A percentile compares a stretch with the other conserved stretches of the same genome.
These are phyloP conservation scores for Pichia ethanolica DNA, from an alignment of 805 yeast species.

Conservation along the genomic window DNA sequence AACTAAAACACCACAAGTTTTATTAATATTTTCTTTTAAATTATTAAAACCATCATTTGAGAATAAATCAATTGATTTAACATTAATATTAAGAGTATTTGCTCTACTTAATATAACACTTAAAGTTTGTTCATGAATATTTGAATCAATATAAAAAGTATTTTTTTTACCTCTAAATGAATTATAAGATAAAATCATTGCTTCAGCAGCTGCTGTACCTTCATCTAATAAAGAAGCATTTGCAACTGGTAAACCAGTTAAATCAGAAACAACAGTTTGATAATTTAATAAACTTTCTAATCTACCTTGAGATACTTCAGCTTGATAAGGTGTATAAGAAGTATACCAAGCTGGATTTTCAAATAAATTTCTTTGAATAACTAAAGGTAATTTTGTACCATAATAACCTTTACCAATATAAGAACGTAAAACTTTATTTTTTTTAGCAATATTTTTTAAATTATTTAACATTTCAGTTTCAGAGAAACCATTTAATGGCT, in stretches of 20 bases:
- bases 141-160: constrained; percentile 64
- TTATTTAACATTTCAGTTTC: constrained; percentile 75
- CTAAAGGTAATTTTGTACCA: constrained; percentile 85
- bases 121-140: constrained; percentile 79
- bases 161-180: constrained; percentile 57
- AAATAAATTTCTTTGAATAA: constrained; percentile 82
- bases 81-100: constrained; percentile 57
- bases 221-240: constrained; percentile 94
- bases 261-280: constrained; percentile 85
- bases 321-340: constrained; percentile 96
- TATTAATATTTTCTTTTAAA: constrained; percentile 29
- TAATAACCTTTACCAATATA: constrained; percentile 93
- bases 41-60: constrained; percentile 31
- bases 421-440: constrained; percentile 66
- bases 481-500: constrained; percentile 67
- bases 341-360: constrained; percentile 99
- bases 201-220: constrained; percentile 97
- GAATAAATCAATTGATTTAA: constrained; percentile 49
- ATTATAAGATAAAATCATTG: constrained; percentile 79
- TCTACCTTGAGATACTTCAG: constrained; percentile 96
- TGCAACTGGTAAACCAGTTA: constrained; percentile 92
- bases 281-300: constrained; percentile 82
- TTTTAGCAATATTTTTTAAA: constrained; percentile 58
- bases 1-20: constrained; percentile 71
- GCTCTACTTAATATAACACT: constrained; percentile 79